Evolutionary conservation across 2,329 filamentous ascomycete species (phyloP), one percentile per base, ranked within the genome.

Genomic region (Penicillium rolfsii): DNA sequence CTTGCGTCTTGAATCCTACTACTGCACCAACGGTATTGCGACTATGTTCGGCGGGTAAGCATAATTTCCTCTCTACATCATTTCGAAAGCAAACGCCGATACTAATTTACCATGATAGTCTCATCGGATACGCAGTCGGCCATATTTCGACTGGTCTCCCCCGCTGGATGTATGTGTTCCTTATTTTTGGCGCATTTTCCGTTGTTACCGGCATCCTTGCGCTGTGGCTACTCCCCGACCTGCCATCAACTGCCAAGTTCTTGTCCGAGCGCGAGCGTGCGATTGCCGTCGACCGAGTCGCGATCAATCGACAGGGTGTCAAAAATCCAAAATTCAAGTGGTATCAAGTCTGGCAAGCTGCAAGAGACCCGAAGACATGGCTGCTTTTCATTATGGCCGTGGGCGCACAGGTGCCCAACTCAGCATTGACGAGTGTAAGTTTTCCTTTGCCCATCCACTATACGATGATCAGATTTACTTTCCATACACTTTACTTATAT

Each of bases 71-170:
- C 4, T 14, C n/a, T 6, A 22, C 16, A 5, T 19, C 0, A n/a
- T 30, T n/a, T 12, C 3, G 14, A 5, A 5, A n/a, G 16, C 14
- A 41, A 7, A 3, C 9, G 53, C 6, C 4, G 1, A 33, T 11
- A 36, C 55, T 55, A 41, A 63, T 8, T 2, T 1, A 9, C 19
- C n/a, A 19, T 19, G 16, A 9, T n/a, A 70, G 69, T 0, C 71
- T 86, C 0, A 79, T 87, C 9, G 83, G 83, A 1, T 87, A 87
- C 63, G 85, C 83, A 5, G 79, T 88, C 9, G 86, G 85, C 1
- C 84, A 87, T 67, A 88, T 87, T 65, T 80, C 74, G 0, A 77
- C 79, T 4, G 82, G 80, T 0, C 75, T 85, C 3, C 74, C 78
- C 0, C 71, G 76, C 26, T 86, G 84, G 83, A 84, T 83, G 79